Percentiles rank a stretch among this genome's conserved stretches.
These are phyloP conservation scores for Apiospora phragmitis DNA, from an alignment of 2,329 filamentous ascomycete species.

Conservation along the genomic window DNA sequence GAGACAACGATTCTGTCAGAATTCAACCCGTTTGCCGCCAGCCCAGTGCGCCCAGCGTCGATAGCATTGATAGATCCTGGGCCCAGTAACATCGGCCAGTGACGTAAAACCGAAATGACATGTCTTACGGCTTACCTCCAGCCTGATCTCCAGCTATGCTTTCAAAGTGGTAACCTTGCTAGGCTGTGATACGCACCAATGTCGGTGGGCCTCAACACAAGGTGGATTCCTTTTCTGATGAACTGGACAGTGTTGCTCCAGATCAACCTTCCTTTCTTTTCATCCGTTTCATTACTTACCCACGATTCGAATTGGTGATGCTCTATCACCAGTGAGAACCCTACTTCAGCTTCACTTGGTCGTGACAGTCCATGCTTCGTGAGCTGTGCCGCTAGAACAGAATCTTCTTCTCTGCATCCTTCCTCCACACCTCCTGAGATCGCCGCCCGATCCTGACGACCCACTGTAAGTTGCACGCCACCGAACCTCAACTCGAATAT, in stretches of 20 bases:
- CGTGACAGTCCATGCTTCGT: not conserved
- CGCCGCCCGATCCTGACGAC: not conserved
- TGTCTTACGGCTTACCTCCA: not conserved
- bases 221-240: not conserved
- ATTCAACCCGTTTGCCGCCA: not conserved
- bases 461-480: not conserved
- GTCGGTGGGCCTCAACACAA: not conserved
- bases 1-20: not conserved
- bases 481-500: not conserved
- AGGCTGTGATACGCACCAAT: not conserved
- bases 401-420: not conserved
- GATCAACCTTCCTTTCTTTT: constrained; percentile 1
- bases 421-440: not conserved
- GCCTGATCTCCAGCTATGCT: not conserved
- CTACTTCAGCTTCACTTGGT: no score
- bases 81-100: not conserved
- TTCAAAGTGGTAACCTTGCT: not conserved
- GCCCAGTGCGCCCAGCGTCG: not conserved
- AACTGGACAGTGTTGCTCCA: not conserved
- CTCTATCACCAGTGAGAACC: not conserved
- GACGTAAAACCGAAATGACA: not conserved
- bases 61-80: not conserved
- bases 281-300: not conserved
- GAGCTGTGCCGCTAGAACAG: not conserved
- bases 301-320: not conserved